Evolutionary conservation across 345 rosid species (phyloP).

Genomic region (Diplotaxis tenuifolia): DNA sequence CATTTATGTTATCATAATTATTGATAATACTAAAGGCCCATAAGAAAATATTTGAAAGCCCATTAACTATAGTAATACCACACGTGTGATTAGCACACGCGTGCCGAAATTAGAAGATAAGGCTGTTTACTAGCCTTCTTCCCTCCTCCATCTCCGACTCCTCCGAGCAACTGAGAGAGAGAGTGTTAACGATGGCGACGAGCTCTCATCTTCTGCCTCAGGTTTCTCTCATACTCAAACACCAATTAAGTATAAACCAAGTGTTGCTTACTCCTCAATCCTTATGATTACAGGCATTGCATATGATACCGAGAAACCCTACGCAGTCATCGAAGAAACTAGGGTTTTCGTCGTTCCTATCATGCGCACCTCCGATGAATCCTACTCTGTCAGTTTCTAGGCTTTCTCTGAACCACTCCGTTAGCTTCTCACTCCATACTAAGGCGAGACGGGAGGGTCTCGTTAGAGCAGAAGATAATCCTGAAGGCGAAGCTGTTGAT

Average conservation of each 20-base stretch:
- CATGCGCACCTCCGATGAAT: slow-evolving; percentile 34
- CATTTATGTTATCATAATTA: too few species aligned
- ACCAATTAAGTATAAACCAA: not conserved
- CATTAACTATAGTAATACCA: not conserved
- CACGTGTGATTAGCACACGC: slow-evolving; percentile 3
- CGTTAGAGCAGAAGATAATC: slow-evolving; percentile 58
- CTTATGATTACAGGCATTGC: slow-evolving; percentile 44
- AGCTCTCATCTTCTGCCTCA: slow-evolving; percentile 64
- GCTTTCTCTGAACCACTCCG: slow-evolving; percentile 36
- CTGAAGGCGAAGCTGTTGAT: slow-evolving; percentile 33
- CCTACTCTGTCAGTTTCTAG: slow-evolving; percentile 35
- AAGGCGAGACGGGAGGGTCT: slow-evolving; percentile 42
- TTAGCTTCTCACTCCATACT: slow-evolving; percentile 30
- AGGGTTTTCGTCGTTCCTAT: slow-evolving; percentile 46
- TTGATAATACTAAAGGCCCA: slow-evolving; percentile 11
- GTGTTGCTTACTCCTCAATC: not conserved
- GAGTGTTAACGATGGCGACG: slow-evolving; percentile 43
- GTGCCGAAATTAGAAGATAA: slow-evolving; percentile 32
- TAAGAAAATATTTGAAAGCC: not conserved
- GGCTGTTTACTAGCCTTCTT: slow-evolving; percentile 4
- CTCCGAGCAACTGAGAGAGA: slow-evolving; percentile 11
- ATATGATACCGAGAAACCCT: slow-evolving; percentile 48
- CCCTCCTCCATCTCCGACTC: not conserved
- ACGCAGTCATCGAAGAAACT: slow-evolving; percentile 40
- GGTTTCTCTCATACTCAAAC: slow-evolving; percentile 28